A percentile compares a stretch with the other conserved stretches of the same genome.
Conservation (phyloP, 257 asterid genomes). For the Thymus quinquecostatus region DNA sequence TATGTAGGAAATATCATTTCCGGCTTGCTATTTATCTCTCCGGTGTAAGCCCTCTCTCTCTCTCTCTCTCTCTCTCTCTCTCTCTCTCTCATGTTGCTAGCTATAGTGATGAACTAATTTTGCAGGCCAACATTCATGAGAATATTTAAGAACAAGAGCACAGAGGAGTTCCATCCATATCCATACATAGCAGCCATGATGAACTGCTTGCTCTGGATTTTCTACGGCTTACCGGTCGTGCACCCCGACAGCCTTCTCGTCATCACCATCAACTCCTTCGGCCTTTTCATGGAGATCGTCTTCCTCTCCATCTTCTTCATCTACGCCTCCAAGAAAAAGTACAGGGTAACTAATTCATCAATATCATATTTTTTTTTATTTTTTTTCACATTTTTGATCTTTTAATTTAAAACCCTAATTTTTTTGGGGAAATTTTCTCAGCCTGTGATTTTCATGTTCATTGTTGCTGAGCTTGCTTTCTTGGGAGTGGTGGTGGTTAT, state of each 20-base stretch:
- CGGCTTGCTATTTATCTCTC: slow-evolving; percentile 33
- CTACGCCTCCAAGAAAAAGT: slow-evolving; percentile 34
- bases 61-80: not conserved
- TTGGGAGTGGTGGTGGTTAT: slow-evolving; percentile 31
- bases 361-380: not conserved
- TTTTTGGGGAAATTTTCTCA: slow-evolving; percentile 17
- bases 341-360: slow-evolving; percentile 38
- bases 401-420: not conserved
- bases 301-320: slow-evolving; percentile 52
- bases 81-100: not conserved
- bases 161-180: slow-evolving; percentile 72
- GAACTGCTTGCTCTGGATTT: slow-evolving; percentile 74
- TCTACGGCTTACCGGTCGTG: slow-evolving; percentile 62
- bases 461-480: slow-evolving; percentile 31
- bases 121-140: slow-evolving; percentile 58
- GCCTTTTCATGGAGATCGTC: slow-evolving; percentile 43
- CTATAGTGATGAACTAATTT: no score
- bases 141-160: slow-evolving; percentile 50
- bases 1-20: slow-evolving; percentile 39
- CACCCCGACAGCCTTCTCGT: slow-evolving; percentile 61
- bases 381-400: not conserved
- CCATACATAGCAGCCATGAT: slow-evolving; percentile 58
- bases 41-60: slow-evolving; percentile 20
- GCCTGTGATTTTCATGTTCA: slow-evolving; percentile 30
- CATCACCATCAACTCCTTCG: slow-evolving; percentile 55